Percentiles rank a stretch among this genome's conserved stretches.
phyloP scores from a whole-genome alignment of 306 rosid species.

The Pachyrhizus erosus region DNA sequence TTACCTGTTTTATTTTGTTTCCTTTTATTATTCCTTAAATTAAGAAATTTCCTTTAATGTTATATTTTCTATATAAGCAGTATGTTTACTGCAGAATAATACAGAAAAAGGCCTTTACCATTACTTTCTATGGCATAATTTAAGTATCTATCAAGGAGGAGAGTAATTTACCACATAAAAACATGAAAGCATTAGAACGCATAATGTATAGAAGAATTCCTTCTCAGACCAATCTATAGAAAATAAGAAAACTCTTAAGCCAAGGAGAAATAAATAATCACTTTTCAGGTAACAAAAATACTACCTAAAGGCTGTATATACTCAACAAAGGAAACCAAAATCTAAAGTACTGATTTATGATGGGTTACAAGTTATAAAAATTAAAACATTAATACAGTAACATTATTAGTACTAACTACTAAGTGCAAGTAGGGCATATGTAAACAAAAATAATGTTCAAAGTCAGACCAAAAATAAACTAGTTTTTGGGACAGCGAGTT shows the following conservation, averaged over 20 bases:
- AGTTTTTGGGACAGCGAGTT: constrained; percentile 15
- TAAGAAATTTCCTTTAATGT: no score
- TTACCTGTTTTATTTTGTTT: no score
- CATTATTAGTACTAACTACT: not conserved
- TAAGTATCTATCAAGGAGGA: not conserved
- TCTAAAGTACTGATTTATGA: not conserved
- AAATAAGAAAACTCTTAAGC: not conserved
- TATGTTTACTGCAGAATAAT: no score
- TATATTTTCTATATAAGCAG: no score
- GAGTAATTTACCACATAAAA: not conserved
- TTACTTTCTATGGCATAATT: no score
- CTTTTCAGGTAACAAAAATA: not conserved
- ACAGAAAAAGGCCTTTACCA: no score
- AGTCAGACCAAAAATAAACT: constrained; percentile 30
- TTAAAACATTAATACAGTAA: not conserved
- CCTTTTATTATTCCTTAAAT: no score
- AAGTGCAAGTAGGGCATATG: constrained; percentile 7
- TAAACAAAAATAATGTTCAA: constrained; percentile 10
- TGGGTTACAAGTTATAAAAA: constrained; percentile 2
- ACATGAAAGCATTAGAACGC: not conserved
- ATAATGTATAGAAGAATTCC: constrained; percentile 19
- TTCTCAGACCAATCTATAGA: constrained; percentile 4
- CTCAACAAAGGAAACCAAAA: not conserved
- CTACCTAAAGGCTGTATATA: not conserved
- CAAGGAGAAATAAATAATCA: not conserved